A percentile compares a stretch with the other conserved stretches of the same genome.
These are phyloP conservation scores for Hypomyces rosellus DNA, from an alignment of 2,329 filamentous ascomycete genomes.

Conservation along the genomic window DNA sequence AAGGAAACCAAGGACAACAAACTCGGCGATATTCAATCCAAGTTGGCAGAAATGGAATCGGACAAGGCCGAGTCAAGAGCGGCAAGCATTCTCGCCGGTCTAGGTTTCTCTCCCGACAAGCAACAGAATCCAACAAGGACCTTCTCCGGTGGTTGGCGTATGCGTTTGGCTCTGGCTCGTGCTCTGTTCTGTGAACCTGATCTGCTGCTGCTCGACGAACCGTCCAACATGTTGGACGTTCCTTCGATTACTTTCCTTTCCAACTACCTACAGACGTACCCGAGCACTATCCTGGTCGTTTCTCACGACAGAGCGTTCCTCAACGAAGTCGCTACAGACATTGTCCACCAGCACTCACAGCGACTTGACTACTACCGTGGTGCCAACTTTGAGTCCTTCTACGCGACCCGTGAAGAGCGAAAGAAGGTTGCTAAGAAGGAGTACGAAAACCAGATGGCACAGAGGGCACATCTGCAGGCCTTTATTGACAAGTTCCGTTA, in stretches of 20 bases:
- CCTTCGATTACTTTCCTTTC: slow-evolving; percentile 98
- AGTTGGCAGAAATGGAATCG: slow-evolving; percentile 96
- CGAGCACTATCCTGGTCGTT: slow-evolving; percentile 90
- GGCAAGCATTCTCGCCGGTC: slow-evolving; percentile 90
- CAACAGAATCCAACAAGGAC: slow-evolving; percentile 93
- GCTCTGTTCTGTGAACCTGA: slow-evolving; percentile 98
- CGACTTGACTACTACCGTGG: slow-evolving; percentile 97
- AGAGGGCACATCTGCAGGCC: slow-evolving; percentile 86
- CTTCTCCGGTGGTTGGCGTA: slow-evolving; percentile 99
- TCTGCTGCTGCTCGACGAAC: slow-evolving; percentile 92
- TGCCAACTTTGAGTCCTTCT: slow-evolving; percentile 95
- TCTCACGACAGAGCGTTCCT: slow-evolving; percentile 99
- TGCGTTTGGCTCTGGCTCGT: slow-evolving; percentile 90
- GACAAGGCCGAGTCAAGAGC: slow-evolving; percentile 96
- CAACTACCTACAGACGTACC: slow-evolving; percentile 89
- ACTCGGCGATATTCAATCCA: slow-evolving; percentile 82
- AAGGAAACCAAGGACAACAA: slow-evolving; percentile 87
- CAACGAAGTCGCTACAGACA: slow-evolving; percentile 98
- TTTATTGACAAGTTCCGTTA: slow-evolving; percentile 99
- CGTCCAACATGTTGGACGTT: slow-evolving; percentile 99
- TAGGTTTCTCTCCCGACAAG: slow-evolving; percentile 89
- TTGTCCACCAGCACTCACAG: slow-evolving; percentile 96
- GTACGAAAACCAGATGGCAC: slow-evolving; percentile 97
- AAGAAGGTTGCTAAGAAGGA: slow-evolving; percentile 95
- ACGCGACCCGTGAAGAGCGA: slow-evolving; percentile 93